These are phyloP conservation scores for Boletus sp. DNA, from an alignment of 768 basidiomycete species.

Conservation along the genomic window DNA sequence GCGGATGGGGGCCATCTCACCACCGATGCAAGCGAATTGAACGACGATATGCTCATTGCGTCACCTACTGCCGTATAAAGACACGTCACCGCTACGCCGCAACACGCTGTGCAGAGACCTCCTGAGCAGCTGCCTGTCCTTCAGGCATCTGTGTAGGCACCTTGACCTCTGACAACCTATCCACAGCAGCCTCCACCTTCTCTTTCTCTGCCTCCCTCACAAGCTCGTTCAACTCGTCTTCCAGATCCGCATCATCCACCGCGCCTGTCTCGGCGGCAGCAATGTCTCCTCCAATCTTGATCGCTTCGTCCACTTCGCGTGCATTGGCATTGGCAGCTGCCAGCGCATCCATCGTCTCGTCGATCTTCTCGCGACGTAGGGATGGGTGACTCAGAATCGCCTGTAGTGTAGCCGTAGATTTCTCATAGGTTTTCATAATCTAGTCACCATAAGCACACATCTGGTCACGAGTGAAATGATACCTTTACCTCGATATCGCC, in stretches of 20 bases:
- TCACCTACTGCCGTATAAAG: constrained; percentile 15
- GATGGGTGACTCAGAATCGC: constrained; percentile 77
- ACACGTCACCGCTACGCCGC: constrained; percentile 4
- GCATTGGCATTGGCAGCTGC: constrained; percentile 81
- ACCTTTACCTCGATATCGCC: constrained; percentile 75
- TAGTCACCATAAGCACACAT: constrained; percentile 26
- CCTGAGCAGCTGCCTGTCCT: not conserved
- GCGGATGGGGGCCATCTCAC: constrained; percentile 65
- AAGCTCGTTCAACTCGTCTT: constrained; percentile 62
- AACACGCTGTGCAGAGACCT: constrained; percentile 1
- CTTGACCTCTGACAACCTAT: constrained; percentile 19
- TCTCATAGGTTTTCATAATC: constrained; percentile 86
- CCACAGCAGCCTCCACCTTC: constrained; percentile 31
- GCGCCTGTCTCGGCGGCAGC: constrained; percentile 45
- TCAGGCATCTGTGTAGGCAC: constrained; percentile 15
- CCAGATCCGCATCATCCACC: constrained; percentile 57
- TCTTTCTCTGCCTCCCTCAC: constrained; percentile 43
- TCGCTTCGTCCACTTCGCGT: constrained; percentile 75
- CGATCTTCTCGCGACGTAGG: constrained; percentile 72
- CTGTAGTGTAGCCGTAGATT: constrained; percentile 73
- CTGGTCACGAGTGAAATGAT: not conserved
- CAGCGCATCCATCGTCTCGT: constrained; percentile 84
- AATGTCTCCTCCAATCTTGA: constrained; percentile 63
- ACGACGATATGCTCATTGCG: constrained; percentile 5
- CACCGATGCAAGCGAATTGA: not conserved